These are phyloP conservation scores for Mallotus nudiflorus DNA, from an alignment of 345 rosid genomes.

Conservation along the genomic window DNA sequence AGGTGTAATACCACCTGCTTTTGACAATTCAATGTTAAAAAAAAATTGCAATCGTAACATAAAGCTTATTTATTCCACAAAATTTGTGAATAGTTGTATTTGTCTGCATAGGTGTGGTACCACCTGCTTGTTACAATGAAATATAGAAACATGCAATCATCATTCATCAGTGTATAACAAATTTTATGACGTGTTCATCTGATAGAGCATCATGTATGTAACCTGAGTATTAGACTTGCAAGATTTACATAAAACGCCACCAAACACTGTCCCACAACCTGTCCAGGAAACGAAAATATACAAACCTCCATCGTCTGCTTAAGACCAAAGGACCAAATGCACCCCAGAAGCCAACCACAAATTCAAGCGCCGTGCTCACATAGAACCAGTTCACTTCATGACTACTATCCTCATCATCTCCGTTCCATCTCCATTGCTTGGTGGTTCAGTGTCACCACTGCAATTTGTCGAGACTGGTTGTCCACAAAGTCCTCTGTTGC, in stretches of 20 bases:
- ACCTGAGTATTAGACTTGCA: background rate
- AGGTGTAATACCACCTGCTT: no score
- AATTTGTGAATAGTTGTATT: no score
- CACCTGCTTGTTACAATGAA: no score
- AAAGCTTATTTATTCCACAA: no score
- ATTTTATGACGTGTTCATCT: no score
- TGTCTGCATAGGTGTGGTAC: no score
- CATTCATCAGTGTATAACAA: no score
- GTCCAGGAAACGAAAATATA: background rate
- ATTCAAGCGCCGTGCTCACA: background rate
- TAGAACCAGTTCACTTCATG: background rate
- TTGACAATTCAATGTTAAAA: no score
- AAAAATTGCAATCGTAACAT: no score
- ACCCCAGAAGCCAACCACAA: background rate
- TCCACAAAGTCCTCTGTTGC: conserved; percentile 1
- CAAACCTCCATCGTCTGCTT: background rate
- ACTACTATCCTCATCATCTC: background rate
- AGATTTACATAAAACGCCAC: background rate
- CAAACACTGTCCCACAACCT: background rate
- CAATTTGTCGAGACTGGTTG: background rate
- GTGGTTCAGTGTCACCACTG: background rate
- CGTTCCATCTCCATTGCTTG: background rate
- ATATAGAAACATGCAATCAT: no score
- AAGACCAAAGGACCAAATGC: background rate
- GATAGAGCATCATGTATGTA: no score